These are phyloP conservation scores for Auricularia sp. DNA, from an alignment of 768 basidiomycete genomes.

Conservation along the genomic window DNA sequence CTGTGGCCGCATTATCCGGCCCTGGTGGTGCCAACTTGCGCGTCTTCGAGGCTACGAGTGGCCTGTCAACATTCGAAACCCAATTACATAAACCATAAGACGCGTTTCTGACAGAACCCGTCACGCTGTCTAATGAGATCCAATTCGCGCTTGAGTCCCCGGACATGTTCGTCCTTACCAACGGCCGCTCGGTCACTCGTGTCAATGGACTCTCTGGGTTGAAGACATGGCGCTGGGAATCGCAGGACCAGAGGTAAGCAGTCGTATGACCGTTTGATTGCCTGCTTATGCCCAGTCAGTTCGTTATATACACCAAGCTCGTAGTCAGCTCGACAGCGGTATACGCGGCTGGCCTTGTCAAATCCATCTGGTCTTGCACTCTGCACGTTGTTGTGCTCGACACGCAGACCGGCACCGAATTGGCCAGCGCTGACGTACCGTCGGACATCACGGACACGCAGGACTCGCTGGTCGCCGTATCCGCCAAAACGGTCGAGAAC, in stretches of 20 bases:
- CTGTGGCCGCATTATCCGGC: conserved; percentile 65
- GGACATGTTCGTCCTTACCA: conserved; percentile 45
- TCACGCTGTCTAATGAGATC: conserved; percentile 46
- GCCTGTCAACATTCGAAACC: conserved; percentile 56
- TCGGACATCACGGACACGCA: conserved; percentile 34
- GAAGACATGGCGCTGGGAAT: conserved; percentile 61
- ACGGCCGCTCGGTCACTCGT: conserved; percentile 48
- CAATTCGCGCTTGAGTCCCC: conserved; percentile 26
- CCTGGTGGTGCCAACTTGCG: conserved; percentile 60
- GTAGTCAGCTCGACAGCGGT: conserved; percentile 42
- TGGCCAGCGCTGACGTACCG: conserved; percentile 42
- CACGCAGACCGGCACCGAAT: conserved; percentile 40
- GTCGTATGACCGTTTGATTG: no score
- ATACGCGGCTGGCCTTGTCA: conserved; percentile 47
- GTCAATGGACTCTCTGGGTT: conserved; percentile 44
- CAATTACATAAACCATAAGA: conserved; percentile 39
- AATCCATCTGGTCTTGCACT: conserved; percentile 45
- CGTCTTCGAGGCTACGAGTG: conserved; percentile 52
- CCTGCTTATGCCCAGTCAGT: conserved; percentile 26
- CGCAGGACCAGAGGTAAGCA: conserved; percentile 45
- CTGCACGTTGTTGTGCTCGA: conserved; percentile 59
- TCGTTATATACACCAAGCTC: conserved; percentile 55
- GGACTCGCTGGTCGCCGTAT: conserved; percentile 29
- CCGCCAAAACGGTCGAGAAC: conserved; percentile 11
- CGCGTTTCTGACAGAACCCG: conserved; percentile 41